Percentiles rank a stretch among this genome's conserved stretches.
These are phyloP conservation scores for Globisporangium paddicum DNA, from an alignment of 352 stramenopile genomes.

Conservation along the genomic window DNA sequence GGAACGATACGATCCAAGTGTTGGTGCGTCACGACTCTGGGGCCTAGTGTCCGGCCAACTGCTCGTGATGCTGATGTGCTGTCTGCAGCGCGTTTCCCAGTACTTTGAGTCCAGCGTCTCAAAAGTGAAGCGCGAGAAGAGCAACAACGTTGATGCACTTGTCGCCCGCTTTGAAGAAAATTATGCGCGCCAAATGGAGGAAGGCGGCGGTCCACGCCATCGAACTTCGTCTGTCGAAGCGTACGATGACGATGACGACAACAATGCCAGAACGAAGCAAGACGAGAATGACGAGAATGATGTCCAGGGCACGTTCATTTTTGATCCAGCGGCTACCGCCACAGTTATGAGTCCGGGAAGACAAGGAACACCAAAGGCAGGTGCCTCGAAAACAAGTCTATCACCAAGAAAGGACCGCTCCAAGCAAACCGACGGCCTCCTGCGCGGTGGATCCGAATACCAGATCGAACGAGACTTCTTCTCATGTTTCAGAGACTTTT, in stretches of 20 bases:
- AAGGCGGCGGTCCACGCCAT: slow-evolving; percentile 26
- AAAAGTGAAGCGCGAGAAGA: slow-evolving; percentile 24
- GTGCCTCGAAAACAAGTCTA: neutral
- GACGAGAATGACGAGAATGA: slow-evolving; percentile 23
- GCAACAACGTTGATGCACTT: slow-evolving; percentile 32
- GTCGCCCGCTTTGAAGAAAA: slow-evolving; percentile 43
- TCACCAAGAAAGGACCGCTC: neutral
- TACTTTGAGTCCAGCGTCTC: slow-evolving; percentile 60
- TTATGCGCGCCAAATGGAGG: slow-evolving; percentile 34
- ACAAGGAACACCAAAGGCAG: neutral
- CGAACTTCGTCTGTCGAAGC: slow-evolving; percentile 54
- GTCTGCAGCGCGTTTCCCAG: slow-evolving; percentile 61
- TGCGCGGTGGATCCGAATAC: neutral
- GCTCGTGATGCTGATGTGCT: slow-evolving; percentile 69
- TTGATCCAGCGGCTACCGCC: neutral
- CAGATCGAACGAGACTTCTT: slow-evolving; percentile 49
- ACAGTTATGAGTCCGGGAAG: neutral
- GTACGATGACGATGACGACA: slow-evolving; percentile 45
- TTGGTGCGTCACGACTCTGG: slow-evolving; percentile 39
- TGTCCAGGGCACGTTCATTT: slow-evolving; percentile 3
- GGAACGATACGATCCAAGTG: slow-evolving; percentile 31
- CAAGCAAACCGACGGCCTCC: neutral
- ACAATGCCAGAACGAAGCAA: slow-evolving; percentile 33
- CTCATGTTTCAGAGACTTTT: slow-evolving; percentile 57
- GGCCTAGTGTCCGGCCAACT: slow-evolving; percentile 48